Base-by-base conservation (phyloP, 2,329 filamentous ascomycete species). In the Fusarium sp. region DNA sequence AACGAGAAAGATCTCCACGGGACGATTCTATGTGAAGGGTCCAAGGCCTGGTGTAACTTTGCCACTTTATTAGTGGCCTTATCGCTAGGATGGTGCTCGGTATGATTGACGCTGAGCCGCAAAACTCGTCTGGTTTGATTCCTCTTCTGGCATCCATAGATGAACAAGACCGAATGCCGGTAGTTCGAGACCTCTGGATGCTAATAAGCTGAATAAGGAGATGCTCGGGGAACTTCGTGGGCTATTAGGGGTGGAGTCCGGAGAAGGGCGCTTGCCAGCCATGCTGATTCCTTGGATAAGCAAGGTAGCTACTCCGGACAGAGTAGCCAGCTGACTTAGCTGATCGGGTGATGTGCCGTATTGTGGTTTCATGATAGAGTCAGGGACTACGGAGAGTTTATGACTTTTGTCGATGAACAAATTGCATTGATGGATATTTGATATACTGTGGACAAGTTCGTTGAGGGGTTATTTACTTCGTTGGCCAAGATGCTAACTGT, bases 151-250 rank as follows among this genome's bases (percentile, higher is more conserved):
- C 31, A 45, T 45, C 18, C 42, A n/a, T 45, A 35, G 28, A 42
- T 22, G 42, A 41, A 41, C 33, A 60, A 39, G 36, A 64, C 38
- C 26, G 31, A 45, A 69, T 73, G 67, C 45, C 51, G 62, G 71
- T 60, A 71, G 67, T 73, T 64, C 33, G n/a, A 60, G 33, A 57
- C 20, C 38, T 42, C 38, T 47, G 47, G 33, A 33, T 70, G 56
- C 66, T 65, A 65, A 65, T 65, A 65, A 65, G 48, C n/a, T 45
- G 38, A 24, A 38, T 60, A 59, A 57, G 58, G 70, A 53, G 66
- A 70, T 28, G 55, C 33, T 42, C 61, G 42, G 35, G 69, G 56
- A 60, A 44, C 28, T 24, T 48, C 42, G 42, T 65, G 38, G 47
- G 50, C 26, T 56, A 35, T 28, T 56, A 35, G 69, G 65, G 35